Evolutionary conservation across 768 basidiomycete species (phyloP).

Genomic region (Hericium rajendrae): DNA sequence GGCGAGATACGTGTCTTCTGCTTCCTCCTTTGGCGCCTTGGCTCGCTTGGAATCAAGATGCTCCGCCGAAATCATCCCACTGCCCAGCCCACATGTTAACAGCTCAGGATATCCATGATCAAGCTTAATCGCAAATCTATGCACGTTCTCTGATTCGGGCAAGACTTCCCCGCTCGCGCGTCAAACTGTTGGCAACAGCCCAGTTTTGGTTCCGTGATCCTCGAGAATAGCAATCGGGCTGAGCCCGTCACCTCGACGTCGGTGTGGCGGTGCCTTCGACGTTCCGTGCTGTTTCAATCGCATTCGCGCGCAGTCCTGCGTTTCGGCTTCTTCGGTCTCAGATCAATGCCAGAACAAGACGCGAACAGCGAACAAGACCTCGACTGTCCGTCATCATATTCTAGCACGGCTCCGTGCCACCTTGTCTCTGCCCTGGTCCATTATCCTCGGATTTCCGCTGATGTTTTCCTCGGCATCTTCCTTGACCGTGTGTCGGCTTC

Average conservation of each 20-base stretch:
- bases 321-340: neutral
- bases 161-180: neutral
- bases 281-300: neutral
- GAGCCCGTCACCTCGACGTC: neutral
- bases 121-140: neutral
- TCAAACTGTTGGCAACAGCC: neutral
- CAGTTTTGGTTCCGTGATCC: neutral
- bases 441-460: neutral
- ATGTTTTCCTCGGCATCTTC: neutral
- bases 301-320: neutral
- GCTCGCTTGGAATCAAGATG: neutral
- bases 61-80: neutral
- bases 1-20: neutral
- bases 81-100: neutral
- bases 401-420: too few species aligned
- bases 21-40: neutral
- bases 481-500: neutral
- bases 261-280: neutral
- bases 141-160: neutral
- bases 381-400: too few species aligned
- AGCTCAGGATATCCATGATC: neutral
- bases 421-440: neutral
- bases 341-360: neutral
- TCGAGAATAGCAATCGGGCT: neutral
- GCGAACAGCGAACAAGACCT: too few species aligned